Evolutionary conservation across 1,284 basidiomycete genomes (phyloP).

Genomic region (Leccinum pachyderme): DNA sequence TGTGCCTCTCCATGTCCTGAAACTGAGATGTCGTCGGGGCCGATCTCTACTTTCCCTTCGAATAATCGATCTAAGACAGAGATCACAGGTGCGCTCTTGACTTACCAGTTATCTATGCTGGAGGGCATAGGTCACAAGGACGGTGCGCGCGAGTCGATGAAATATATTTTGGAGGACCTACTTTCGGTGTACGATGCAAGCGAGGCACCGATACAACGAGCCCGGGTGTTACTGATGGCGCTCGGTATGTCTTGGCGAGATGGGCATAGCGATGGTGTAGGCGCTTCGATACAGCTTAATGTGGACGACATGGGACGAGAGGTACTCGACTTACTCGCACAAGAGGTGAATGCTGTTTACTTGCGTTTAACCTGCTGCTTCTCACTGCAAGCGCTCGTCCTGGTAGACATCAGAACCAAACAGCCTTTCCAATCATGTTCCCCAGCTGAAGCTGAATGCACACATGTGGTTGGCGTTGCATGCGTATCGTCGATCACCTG

Average conservation of each 20-base stretch:
- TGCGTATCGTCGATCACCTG: conserved; percentile 46
- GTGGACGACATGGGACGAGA: conserved; percentile 42
- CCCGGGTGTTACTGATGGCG: conserved; percentile 48
- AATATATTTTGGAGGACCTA: conserved; percentile 46
- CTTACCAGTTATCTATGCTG: conserved; percentile 57
- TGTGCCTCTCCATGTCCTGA: neutral
- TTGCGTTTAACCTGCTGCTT: neutral
- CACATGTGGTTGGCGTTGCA: conserved; percentile 69
- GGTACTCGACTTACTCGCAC: conserved; percentile 39
- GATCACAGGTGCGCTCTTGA: conserved; percentile 55
- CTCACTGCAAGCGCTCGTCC: neutral
- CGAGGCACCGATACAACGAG: conserved; percentile 52
- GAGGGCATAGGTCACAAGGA: conserved; percentile 56
- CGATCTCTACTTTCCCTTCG: conserved; percentile 19
- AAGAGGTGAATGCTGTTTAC: conserved; percentile 38
- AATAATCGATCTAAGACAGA: conserved; percentile 18
- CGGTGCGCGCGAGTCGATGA: conserved; percentile 41
- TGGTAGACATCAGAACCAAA: conserved; percentile 44
- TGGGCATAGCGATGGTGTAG: conserved; percentile 19
- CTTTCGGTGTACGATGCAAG: conserved; percentile 47
- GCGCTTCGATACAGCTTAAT: conserved; percentile 21
- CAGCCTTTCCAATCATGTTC: conserved; percentile 37
- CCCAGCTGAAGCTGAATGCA: conserved; percentile 48
- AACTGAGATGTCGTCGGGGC: neutral
- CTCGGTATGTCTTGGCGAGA: conserved; percentile 55